A percentile compares a stretch with the other conserved stretches of the same genome.
These are phyloP conservation scores for Aspergillus carbonarius DNA, from an alignment of 2,329 filamentous ascomycete genomes.

Conservation along the genomic window DNA sequence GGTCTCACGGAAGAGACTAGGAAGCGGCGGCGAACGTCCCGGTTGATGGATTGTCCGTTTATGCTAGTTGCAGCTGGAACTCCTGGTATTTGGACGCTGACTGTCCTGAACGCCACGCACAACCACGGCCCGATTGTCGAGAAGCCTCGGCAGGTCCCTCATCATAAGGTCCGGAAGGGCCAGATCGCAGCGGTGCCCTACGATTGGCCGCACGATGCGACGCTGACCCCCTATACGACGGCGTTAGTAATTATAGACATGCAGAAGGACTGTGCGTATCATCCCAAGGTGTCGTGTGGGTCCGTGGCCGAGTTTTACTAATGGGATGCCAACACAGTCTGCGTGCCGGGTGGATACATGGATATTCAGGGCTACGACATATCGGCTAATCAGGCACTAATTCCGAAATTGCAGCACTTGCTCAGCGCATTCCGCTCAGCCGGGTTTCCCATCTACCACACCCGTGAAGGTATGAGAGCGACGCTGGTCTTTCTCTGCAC, in stretches of 20 bases:
- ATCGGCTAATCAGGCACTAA: conserved; percentile 37
- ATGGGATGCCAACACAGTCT: conserved; percentile 33
- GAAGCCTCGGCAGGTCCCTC: conserved; percentile 41
- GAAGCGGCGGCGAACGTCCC: conserved; percentile 45
- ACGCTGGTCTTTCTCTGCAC: background rate
- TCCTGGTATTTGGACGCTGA: conserved; percentile 46
- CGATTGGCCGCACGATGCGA: conserved; percentile 49
- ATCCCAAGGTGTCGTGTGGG: background rate
- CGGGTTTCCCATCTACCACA: conserved; percentile 46
- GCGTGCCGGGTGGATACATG: conserved; percentile 45
- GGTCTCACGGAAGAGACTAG: conserved; percentile 47
- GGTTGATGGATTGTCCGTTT: conserved; percentile 47
- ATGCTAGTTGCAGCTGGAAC: conserved; percentile 46
- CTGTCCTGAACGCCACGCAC: conserved; percentile 42
- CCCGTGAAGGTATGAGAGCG: conserved; percentile 41
- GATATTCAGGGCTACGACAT: conserved; percentile 48
- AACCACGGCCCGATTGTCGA: conserved; percentile 45
- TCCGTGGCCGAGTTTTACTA: conserved; percentile 5
- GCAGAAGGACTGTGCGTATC: conserved; percentile 48
- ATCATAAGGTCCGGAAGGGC: conserved; percentile 46
- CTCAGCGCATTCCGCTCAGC: conserved; percentile 40
- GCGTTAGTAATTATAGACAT: conserved; percentile 50
- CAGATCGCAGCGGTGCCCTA: conserved; percentile 44
- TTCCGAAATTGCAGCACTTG: conserved; percentile 42
- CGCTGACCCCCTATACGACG: conserved; percentile 46